Conservation (phyloP, 169 alveolate species). For the Plasmodium fragile region DNA sequence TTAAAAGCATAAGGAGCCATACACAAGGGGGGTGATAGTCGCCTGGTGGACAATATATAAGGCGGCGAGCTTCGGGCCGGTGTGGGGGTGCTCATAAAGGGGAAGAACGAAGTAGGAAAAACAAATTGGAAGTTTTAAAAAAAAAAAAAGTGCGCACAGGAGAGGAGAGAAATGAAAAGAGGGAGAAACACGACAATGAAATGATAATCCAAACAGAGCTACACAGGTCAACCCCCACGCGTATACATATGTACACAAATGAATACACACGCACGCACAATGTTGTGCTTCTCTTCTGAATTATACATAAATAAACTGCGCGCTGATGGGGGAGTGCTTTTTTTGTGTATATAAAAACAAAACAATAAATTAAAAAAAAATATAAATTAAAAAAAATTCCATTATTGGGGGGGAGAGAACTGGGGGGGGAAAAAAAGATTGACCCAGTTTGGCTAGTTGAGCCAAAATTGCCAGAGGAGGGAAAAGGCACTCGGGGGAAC, state of each 20-base stretch:
- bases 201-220: not conserved
- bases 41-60: not conserved
- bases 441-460: not conserved
- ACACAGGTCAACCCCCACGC: not conserved
- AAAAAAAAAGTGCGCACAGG: not conserved
- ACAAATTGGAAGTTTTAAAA: constrained; percentile 48
- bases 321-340: too few species aligned
- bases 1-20: constrained; percentile 50
- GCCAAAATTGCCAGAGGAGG: not conserved
- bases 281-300: not conserved
- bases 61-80: not conserved
- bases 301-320: constrained; percentile 4
- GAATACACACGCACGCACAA: constrained; percentile 13
- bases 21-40: constrained; percentile 1
- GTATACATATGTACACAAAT: constrained; percentile 11
- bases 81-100: not conserved
- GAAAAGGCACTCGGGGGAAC: not conserved
- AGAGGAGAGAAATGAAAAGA: not conserved
- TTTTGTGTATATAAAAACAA: constrained; percentile 1
- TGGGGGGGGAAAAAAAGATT: not conserved
- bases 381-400: not conserved
- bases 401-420: not conserved
- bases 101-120: not conserved
- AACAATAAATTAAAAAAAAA: constrained; percentile 4
- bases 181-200: not conserved